These are phyloP conservation scores for Lasiosphaeria hispida DNA, from an alignment of 495 filamentous ascomycete genomes.

Conservation along the genomic window DNA sequence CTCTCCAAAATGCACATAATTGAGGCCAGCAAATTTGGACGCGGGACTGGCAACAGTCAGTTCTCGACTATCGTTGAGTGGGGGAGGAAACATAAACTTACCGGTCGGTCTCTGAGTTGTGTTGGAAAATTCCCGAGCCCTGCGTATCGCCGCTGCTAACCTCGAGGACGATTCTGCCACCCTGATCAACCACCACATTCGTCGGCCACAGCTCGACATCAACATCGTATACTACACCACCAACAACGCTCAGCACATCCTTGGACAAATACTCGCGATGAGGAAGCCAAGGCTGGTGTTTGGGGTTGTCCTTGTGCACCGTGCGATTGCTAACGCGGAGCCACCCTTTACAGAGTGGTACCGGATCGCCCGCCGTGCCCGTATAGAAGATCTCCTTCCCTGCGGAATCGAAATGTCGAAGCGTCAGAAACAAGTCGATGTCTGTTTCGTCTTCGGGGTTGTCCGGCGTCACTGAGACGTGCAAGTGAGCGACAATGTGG, in stretches of 20 bases:
- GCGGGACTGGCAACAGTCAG: constrained; percentile 32
- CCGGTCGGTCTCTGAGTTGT: constrained; percentile 44
- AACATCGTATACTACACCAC: constrained; percentile 57
- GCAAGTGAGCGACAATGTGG: constrained; percentile 60
- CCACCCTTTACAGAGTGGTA: constrained; percentile 56
- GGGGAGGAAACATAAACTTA: constrained; percentile 12
- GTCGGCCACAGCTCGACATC: constrained; percentile 71
- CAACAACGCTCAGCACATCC: constrained; percentile 54
- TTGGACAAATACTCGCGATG: constrained; percentile 59
- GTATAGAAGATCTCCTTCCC: constrained; percentile 66
- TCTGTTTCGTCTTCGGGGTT: constrained; percentile 39
- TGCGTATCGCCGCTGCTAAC: constrained; percentile 60
- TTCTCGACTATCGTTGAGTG: not conserved
- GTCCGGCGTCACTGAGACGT: constrained; percentile 53
- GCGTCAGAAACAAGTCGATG: constrained; percentile 64
- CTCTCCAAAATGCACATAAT: constrained; percentile 56
- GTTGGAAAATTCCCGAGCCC: constrained; percentile 56
- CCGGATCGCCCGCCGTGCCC: constrained; percentile 48
- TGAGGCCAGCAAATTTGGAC: constrained; percentile 49
- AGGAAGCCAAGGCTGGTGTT: constrained; percentile 50
- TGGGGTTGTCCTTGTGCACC: constrained; percentile 46
- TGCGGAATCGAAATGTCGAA: constrained; percentile 54
- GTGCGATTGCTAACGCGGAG: constrained; percentile 56
- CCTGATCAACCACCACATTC: constrained; percentile 58
- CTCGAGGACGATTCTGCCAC: constrained; percentile 56